These are phyloP conservation scores for Syncephalastrum monosporum DNA, from an alignment of 371 early-diverging fungal species.

Conservation along the genomic window DNA sequence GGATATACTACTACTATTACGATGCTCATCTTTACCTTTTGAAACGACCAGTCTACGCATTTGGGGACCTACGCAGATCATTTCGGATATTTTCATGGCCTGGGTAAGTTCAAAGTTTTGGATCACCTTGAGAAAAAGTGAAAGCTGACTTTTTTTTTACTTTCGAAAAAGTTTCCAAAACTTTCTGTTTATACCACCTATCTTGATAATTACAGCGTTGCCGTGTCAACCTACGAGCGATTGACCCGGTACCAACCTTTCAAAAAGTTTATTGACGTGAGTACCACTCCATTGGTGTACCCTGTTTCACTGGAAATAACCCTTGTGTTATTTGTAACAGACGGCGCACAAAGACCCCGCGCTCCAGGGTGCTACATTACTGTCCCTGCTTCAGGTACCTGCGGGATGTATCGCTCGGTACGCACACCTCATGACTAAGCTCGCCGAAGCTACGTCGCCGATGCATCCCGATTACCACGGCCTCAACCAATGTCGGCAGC, in stretches of 20 bases:
- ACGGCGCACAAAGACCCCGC: constrained; percentile 22
- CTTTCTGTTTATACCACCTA: constrained; percentile 27
- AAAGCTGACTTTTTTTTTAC: constrained; percentile 4
- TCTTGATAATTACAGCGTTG: constrained; percentile 31
- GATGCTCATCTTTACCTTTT: constrained; percentile 1
- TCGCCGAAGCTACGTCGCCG: constrained; percentile 35
- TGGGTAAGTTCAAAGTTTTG: constrained; percentile 21
- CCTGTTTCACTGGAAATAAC: not conserved
- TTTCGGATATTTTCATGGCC: constrained; percentile 44
- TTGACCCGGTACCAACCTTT: constrained; percentile 38
- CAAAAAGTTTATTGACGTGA: constrained; percentile 46
- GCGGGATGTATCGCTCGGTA: constrained; percentile 29
- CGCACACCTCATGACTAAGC: constrained; percentile 22
- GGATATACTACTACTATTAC: not conserved
- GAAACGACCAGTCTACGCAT: constrained; percentile 27
- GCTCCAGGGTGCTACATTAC: constrained; percentile 23
- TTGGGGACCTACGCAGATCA: constrained; percentile 57
- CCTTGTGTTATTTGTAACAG: constrained; percentile 8
- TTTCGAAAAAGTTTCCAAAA: constrained; percentile 22
- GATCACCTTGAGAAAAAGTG: not conserved
- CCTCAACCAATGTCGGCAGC: constrained; percentile 28
- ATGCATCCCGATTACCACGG: constrained; percentile 49
- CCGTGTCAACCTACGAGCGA: constrained; percentile 38
- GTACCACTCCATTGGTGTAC: too few relatives aligned
- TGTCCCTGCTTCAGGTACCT: constrained; percentile 35